These are phyloP conservation scores for Candida verbasci DNA, from an alignment of 805 yeast species.

Conservation along the genomic window DNA sequence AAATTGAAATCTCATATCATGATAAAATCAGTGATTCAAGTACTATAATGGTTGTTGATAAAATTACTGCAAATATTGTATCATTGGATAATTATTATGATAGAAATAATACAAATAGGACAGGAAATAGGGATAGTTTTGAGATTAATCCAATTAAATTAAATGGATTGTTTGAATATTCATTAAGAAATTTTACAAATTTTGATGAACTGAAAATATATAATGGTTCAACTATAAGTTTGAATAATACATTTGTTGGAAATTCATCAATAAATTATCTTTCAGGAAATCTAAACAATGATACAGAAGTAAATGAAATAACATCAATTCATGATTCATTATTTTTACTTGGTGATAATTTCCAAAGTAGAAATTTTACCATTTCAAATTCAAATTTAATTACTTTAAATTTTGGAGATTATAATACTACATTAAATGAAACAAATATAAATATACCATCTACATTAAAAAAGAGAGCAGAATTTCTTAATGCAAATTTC, in stretches of 20 bases:
- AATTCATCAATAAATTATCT: slow-evolving; percentile 36
- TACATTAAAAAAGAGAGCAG: slow-evolving; percentile 15
- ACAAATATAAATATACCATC: slow-evolving; percentile 13
- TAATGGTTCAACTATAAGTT: slow-evolving; percentile 19
- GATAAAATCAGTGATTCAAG: slow-evolving; percentile 17
- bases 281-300: slow-evolving; percentile 23
- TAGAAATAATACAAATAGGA: slow-evolving; percentile 22
- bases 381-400: slow-evolving; percentile 25
- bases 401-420: slow-evolving; percentile 21
- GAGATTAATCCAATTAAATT: slow-evolving; percentile 34
- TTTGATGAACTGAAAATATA: slow-evolving; percentile 27
- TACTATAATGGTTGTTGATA: slow-evolving; percentile 67
- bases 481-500: slow-evolving; percentile 27
- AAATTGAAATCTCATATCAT: slow-evolving; percentile 21
- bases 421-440: slow-evolving; percentile 30
- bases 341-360: slow-evolving; percentile 45
- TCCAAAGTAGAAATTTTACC: slow-evolving; percentile 31
- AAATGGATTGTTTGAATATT: slow-evolving; percentile 83
- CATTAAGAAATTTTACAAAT: slow-evolving; percentile 56
- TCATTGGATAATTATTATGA: slow-evolving; percentile 40
- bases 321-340: slow-evolving; percentile 30
- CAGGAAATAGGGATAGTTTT: slow-evolving; percentile 13
- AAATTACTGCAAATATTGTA: slow-evolving; percentile 47
- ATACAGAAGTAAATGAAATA: slow-evolving; percentile 34
- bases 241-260: slow-evolving; percentile 34